These are phyloP conservation scores for Zymoseptoria ardabiliae DNA, from an alignment of 2,329 filamentous ascomycete species.

Conservation along the genomic window DNA sequence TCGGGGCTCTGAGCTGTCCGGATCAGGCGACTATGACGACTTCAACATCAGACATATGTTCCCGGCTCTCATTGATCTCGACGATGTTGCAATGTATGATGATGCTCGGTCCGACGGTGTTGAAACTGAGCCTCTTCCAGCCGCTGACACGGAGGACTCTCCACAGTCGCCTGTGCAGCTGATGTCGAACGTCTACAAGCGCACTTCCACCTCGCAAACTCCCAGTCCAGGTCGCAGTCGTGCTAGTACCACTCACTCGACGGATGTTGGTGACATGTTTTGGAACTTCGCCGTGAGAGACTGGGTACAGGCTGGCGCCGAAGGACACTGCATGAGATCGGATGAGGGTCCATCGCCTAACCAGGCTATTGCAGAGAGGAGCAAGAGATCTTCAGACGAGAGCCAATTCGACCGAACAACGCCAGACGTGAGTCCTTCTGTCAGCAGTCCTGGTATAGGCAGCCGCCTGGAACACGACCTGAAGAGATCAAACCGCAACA, in stretches of 20 bases:
- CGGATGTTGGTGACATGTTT: constrained; percentile 12
- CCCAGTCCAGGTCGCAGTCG: constrained; percentile 7
- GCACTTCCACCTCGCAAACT: constrained; percentile 8
- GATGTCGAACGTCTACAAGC: constrained; percentile 6
- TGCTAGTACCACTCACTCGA: constrained; percentile 3
- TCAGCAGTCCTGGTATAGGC: constrained; percentile 16
- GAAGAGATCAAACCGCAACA: constrained; percentile 21
- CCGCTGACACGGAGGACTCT: background rate
- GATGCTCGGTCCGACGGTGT: background rate
- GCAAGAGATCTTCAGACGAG: background rate
- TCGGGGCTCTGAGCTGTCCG: background rate
- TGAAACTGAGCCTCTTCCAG: background rate
- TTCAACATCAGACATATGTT: constrained; percentile 17
- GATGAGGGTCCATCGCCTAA: background rate
- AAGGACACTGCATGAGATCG: background rate
- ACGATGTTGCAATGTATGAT: constrained; percentile 3
- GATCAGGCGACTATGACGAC: constrained; percentile 12
- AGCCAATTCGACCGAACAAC: background rate
- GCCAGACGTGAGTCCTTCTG: constrained; percentile 2
- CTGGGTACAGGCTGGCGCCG: background rate
- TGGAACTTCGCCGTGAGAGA: constrained; percentile 10
- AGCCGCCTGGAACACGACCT: constrained; percentile 18
- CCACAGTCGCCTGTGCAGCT: background rate
- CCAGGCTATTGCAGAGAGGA: background rate
- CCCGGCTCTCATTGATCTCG: background rate